Evolutionary conservation across 345 rosid species (phyloP), one percentile per base, ranked within the genome.

Genomic region (Salix viminalis): DNA sequence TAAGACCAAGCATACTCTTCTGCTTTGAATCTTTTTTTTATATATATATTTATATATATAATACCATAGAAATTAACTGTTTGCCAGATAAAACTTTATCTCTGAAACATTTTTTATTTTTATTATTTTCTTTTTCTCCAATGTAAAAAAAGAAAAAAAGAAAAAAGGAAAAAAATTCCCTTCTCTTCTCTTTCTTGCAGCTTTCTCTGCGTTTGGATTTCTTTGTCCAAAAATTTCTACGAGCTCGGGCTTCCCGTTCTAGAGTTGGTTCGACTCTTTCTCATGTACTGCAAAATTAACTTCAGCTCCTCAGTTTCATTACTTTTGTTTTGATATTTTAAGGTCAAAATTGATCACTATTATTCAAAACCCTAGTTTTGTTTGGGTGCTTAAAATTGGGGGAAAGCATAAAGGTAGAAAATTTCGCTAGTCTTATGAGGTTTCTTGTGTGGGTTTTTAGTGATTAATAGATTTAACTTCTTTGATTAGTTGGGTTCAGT

Each of bases 301-400:
- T 72, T 67, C 19, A 54, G 62, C 71, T 78, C 71, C 8, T 70
- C 34, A 4, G 23, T 46, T 48, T 75, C 44, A 67, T 54, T 52
- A 68, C 15, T 19, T 75, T 41, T 21, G 48, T 64, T 70, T 58
- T 80, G 41, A 61, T 68, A 16, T 74, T 37, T 72, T 24, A n/a
- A 39, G 36, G 36, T 70, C 75, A 46, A 71, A 79, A 70, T 79
- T 69, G 70, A 61, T 68, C 70, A 67, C 28, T 56, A 9, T 14
- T 19, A 65, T 67, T 84, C 70, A 62, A 79, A 89, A 80, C 91
- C 89, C 91, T 86, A 86, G 79, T 83, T 18, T 39, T 71, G 67
- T 77, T 81, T 77, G 67, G 79, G 36, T 79, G 67, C 67, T 81
- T 26, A 23, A 62, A 80, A 60, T 71, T 76, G 48, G 79, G 80